phyloP scores from a whole-genome alignment of 345 rosid genomes.

The Euclidium syriacum region DNA sequence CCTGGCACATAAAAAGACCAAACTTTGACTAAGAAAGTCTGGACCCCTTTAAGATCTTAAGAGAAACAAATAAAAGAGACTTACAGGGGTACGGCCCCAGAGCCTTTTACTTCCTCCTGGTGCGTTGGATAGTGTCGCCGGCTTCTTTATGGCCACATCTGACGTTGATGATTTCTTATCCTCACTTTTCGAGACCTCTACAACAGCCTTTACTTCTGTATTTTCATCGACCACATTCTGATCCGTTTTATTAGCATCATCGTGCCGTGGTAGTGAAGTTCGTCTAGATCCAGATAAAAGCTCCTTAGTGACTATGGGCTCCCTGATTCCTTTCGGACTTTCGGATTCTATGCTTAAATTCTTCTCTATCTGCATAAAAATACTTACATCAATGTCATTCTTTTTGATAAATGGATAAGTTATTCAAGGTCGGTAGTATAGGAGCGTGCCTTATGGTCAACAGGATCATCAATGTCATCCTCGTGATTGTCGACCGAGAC shows the following conservation, averaged over 20 bases:
- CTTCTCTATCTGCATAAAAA: slow-evolving; percentile 44
- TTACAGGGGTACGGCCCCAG: slow-evolving; percentile 77
- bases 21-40: not conserved
- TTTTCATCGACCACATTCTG: slow-evolving; percentile 22
- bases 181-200: slow-evolving; percentile 28
- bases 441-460: slow-evolving; percentile 45
- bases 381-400: too few species aligned
- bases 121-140: slow-evolving; percentile 37
- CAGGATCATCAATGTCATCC: slow-evolving; percentile 35
- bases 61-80: slow-evolving; percentile 28
- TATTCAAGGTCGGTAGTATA: slow-evolving; percentile 13
- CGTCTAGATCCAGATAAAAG: slow-evolving; percentile 30
- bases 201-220: slow-evolving; percentile 24
- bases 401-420: not conserved
- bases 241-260: slow-evolving; percentile 22
- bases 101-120: slow-evolving; percentile 32
- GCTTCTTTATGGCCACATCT: slow-evolving; percentile 33
- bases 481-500: slow-evolving; percentile 39
- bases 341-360: slow-evolving; percentile 32
- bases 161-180: slow-evolving; percentile 26
- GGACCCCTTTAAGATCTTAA: not conserved
- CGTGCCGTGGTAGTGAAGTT: slow-evolving; percentile 28
- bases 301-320: slow-evolving; percentile 30
- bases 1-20: slow-evolving; percentile 45
- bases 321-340: slow-evolving; percentile 31